Base-by-base conservation (phyloP, 2,329 filamentous ascomycete genomes). In the Colletotrichum australisinense region DNA sequence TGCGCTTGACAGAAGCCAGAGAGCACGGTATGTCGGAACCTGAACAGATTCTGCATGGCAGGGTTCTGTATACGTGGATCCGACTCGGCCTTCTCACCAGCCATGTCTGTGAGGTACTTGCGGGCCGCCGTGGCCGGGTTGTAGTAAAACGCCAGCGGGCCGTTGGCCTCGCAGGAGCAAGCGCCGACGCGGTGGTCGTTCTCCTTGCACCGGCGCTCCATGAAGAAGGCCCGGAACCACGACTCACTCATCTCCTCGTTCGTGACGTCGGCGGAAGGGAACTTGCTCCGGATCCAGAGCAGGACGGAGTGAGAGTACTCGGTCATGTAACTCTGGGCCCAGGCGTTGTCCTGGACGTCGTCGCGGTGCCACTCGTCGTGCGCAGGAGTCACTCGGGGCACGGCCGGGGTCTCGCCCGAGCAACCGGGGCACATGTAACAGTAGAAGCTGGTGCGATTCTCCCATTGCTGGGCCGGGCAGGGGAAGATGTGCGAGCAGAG, bases 191-290 rank as follows among this genome's bases (percentile, higher is more conserved):
- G 26, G 14, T 75, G 74, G 53, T 52, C 55, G 24, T 70, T 14
- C 52, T 74, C 69, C 63, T 75, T 75, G 66, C 74, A 75, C 32
- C 63, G 63, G 5, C 65, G 56, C 65, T 75, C 74, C 26, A 63
- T 53, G 58, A 63, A 74, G 22, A 74, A 59, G 30, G 63, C 24
- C 24, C 56, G 69, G 14, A 63, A 67, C 63, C 63, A 65, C 49
- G 65, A 35, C 24, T 63, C 46, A n/a, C 26, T 14, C 38, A 72
- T 42, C 46, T 58, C 42, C 26, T 19, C 24, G 7, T 42, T 35
- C 3, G 28, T 28, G 56, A 38, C 46, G 19, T n/a, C 19, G 28
- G 12, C n/a, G 22, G 28, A 19, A 12, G 22, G 7, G 24, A 26
- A 52, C 11, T 14, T 19, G 53, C 60, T 52, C 55, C 70, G 53